Evolutionary conservation across 129 eudicot species (phyloP).

Genomic region (Apium graveolens): DNA sequence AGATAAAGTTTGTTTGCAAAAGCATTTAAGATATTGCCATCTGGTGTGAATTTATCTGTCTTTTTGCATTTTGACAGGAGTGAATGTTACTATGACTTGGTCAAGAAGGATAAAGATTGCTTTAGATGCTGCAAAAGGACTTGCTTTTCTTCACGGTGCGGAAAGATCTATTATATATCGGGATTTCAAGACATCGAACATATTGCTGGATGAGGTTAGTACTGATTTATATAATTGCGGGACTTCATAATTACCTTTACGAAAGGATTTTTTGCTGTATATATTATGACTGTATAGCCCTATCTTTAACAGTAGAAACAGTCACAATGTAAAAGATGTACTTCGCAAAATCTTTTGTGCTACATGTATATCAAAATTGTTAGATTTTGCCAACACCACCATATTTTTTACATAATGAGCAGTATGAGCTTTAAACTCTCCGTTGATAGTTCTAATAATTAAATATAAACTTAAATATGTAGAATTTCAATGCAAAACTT

Average conservation of each 20-base stretch:
- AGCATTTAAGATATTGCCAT: not conserved
- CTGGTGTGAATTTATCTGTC: not conserved
- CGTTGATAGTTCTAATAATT: not conserved
- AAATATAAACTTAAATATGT: slow-evolving; percentile 19
- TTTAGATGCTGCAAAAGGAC: slow-evolving; percentile 95
- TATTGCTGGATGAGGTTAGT: slow-evolving; percentile 85
- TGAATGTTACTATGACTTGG: slow-evolving; percentile 71
- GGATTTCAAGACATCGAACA: slow-evolving; percentile 90
- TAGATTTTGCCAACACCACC: not conserved
- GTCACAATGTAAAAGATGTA: not conserved
- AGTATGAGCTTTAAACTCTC: not conserved
- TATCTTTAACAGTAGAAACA: not conserved
- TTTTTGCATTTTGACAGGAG: slow-evolving; percentile 34
- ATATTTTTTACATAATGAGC: not conserved
- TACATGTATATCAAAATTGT: not conserved
- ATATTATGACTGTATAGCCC: not conserved
- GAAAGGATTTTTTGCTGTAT: not conserved
- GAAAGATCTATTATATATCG: slow-evolving; percentile 81
- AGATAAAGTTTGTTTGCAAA: not conserved
- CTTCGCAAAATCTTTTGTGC: not conserved
- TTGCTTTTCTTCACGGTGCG: slow-evolving; percentile 90
- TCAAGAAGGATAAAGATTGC: slow-evolving; percentile 84
- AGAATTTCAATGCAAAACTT: slow-evolving; percentile 87
- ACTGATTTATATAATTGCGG: not conserved
- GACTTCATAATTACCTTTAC: not conserved